These are phyloP conservation scores for Solioccasus polychromus DNA, from an alignment of 768 basidiomycete genomes.

Conservation along the genomic window DNA sequence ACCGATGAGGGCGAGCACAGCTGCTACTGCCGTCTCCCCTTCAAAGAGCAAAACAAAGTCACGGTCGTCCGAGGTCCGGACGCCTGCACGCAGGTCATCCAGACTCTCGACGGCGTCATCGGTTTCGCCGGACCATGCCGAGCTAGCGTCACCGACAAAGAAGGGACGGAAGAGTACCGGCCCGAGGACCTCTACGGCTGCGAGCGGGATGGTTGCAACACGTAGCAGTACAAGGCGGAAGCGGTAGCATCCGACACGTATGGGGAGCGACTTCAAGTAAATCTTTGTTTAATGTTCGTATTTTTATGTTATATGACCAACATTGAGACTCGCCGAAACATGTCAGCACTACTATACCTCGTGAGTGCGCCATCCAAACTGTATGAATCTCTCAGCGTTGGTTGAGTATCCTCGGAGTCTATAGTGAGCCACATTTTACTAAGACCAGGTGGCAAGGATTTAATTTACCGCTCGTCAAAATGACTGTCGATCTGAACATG, in stretches of 20 bases:
- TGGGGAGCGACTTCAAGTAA: not conserved
- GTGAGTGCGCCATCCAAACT: too few relatives aligned
- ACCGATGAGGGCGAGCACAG: not conserved
- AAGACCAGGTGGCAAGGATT: too few relatives aligned
- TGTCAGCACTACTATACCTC: too few relatives aligned
- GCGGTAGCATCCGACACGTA: constrained; percentile 10
- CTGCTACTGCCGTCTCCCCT: not conserved
- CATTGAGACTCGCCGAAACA: too few relatives aligned
- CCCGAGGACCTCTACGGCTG: constrained; percentile 8
- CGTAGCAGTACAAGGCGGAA: constrained; percentile 34
- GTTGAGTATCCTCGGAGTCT: too few relatives aligned
- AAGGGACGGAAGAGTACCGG: constrained; percentile 22
- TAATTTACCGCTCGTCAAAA: too few relatives aligned
- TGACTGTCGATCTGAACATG: too few relatives aligned
- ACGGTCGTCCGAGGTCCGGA: constrained; percentile 18
- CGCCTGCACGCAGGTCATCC: constrained; percentile 38
- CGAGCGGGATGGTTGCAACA: constrained; percentile 15
- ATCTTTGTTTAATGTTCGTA: constrained; percentile 1
- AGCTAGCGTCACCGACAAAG: constrained; percentile 24
- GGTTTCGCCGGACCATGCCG: constrained; percentile 31
- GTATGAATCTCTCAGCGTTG: too few relatives aligned
- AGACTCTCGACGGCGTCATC: constrained; percentile 35
- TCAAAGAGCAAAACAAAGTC: constrained; percentile 19
- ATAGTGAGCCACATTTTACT: too few relatives aligned
- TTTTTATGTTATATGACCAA: too few relatives aligned